Conservation (phyloP, 2,329 filamentous ascomycete species). For the Aspergillus aculeatus region DNA sequence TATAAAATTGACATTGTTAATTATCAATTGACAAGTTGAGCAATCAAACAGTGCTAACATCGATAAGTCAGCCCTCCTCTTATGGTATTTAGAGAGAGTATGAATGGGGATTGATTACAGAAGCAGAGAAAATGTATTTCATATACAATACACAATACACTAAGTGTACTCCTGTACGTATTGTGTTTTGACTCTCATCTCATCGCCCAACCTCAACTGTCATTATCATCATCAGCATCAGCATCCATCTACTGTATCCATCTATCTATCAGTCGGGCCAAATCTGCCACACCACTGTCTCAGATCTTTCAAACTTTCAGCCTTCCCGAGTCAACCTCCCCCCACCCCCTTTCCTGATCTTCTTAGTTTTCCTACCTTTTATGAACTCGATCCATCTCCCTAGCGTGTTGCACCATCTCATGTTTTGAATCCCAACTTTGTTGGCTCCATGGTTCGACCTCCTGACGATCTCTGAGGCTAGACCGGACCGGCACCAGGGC, state of each 20-base stretch:
- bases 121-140: no score
- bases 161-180: no score
- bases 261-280: background rate
- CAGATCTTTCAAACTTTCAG: conserved; percentile 9
- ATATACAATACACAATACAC: no score
- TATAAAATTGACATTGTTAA: no score
- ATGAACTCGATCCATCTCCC: background rate
- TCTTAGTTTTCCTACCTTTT: background rate
- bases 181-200: no score
- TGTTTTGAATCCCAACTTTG: conserved; percentile 3
- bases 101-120: no score
- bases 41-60: no score
- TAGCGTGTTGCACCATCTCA: conserved; percentile 13
- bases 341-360: background rate
- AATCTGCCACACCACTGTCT: conserved; percentile 19
- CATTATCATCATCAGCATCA: no score
- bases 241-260: background rate
- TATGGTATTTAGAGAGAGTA: no score
- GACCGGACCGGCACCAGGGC: background rate
- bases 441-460: conserved; percentile 15
- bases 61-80: no score
- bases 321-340: background rate
- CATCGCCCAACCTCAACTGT: no score
- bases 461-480: conserved; percentile 13
- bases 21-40: no score